phyloP scores from a whole-genome alignment of 2,329 filamentous ascomycete species.

The Hypoxylon sp. region DNA sequence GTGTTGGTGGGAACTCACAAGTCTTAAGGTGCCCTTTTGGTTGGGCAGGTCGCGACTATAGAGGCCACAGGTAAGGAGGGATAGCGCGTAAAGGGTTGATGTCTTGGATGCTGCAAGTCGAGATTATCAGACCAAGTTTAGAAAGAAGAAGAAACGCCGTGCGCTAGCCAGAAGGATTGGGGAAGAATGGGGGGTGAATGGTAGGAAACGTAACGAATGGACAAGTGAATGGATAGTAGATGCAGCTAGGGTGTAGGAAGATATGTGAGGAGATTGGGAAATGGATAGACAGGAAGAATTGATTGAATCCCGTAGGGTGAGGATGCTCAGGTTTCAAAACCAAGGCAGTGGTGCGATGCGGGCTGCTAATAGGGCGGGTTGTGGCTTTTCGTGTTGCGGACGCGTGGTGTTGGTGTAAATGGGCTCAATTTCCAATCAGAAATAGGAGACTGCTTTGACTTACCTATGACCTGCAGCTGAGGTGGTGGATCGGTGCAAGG shows the following conservation, averaged over 20 bases:
- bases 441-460: slow-evolving; percentile 8
- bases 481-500: slow-evolving; percentile 28
- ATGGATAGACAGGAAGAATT: slow-evolving; percentile 23
- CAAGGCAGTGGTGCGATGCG: slow-evolving; percentile 26
- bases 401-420: slow-evolving; percentile 46
- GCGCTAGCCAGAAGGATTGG: slow-evolving; percentile 35
- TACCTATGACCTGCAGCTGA: slow-evolving; percentile 27
- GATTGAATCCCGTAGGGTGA: slow-evolving; percentile 36
- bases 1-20: slow-evolving; percentile 41
- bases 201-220: no score
- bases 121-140: slow-evolving; percentile 39
- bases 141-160: slow-evolving; percentile 42
- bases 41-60: slow-evolving; percentile 41
- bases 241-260: slow-evolving; percentile 28
- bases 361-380: slow-evolving; percentile 11
- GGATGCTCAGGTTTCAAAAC: slow-evolving; percentile 43
- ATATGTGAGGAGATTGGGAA: slow-evolving; percentile 29
- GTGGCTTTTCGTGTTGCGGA: slow-evolving; percentile 40
- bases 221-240: slow-evolving; percentile 22
- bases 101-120: slow-evolving; percentile 43
- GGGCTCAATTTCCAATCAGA: slow-evolving; percentile 18
- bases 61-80: slow-evolving; percentile 39
- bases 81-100: slow-evolving; percentile 36
- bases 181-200: slow-evolving; percentile 4
- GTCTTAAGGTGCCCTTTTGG: slow-evolving; percentile 42